Base-by-base conservation (phyloP, 495 filamentous ascomycete genomes). In the Aeminium ludgeri region DNA sequence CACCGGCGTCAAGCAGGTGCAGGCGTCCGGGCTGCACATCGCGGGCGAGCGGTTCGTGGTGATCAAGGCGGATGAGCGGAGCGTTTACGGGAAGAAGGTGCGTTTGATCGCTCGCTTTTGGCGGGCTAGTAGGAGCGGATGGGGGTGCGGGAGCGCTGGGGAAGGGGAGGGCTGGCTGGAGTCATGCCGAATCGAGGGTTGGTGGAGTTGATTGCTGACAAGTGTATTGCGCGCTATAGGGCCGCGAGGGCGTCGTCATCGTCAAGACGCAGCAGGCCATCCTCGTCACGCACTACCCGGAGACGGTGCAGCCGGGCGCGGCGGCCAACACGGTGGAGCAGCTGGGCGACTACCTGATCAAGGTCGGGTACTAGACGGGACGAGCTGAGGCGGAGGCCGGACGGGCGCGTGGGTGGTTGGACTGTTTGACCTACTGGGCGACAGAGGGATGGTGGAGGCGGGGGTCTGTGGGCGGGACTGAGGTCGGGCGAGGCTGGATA, bases 1-100 rank as follows among this genome's bases (percentile, higher is more conserved):
- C 12, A 38, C 41, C 6, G 52, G 52, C 18, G 48, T 52, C 16
- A 65, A 67, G 41, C 38, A 60, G 33, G 59, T 76, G 29, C 62
- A 68, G 30, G 49, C 55, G 15, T 64, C 72, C 6, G 87, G 87
- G 33, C 48, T 95, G 58, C 63, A 79, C 54, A 54, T 95, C 50
- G 74, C 55, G 13, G 79, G 78, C 35, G 72, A 76, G 61, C 69
- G 69, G 56, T 93, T 78, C 60, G 65, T 94, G 49, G 65, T 70
- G 49, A 66, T 82, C 59, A 76, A 72, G 45, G 70, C 76, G 34
- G 78, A 83, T 41, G 83, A 81, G 8, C 64, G 76, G 60, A 80
- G 74, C 65, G 57, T 95, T 46, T 91, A 92, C 61, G 81, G 70
- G 46, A 82, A 83, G 69, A 73, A 86, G 72, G 87, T 94, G 66